phyloP scores from a whole-genome alignment of 257 asterid species.

The Penstemon barbatus region DNA sequence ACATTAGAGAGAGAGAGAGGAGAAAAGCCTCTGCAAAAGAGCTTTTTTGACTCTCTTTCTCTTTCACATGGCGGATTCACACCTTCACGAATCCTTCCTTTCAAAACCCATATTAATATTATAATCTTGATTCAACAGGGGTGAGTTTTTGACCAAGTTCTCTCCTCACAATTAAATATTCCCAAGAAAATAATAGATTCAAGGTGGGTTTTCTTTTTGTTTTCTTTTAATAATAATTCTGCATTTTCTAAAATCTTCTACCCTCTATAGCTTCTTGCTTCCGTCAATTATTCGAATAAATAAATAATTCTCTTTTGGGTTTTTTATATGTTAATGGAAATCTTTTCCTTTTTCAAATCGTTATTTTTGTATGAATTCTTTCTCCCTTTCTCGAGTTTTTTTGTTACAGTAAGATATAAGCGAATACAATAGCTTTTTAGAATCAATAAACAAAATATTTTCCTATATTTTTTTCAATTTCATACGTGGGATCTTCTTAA shows the following conservation, averaged over 20 bases:
- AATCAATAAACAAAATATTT: not conserved
- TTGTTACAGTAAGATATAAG: not conserved
- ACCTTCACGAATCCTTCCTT: slow-evolving; percentile 31
- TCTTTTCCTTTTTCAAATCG: not conserved
- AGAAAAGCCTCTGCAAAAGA: slow-evolving; percentile 42
- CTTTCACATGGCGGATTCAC: slow-evolving; percentile 42
- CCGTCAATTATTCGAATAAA: not conserved
- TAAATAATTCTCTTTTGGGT: not conserved
- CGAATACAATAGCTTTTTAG: not conserved
- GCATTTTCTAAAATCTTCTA: not conserved
- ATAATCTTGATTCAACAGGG: slow-evolving; percentile 15
- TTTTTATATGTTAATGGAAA: not conserved
- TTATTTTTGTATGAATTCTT: not conserved
- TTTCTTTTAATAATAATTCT: not conserved
- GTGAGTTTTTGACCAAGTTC: slow-evolving; percentile 21
- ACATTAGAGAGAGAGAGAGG: slow-evolving; percentile 21
- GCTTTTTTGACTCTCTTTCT: slow-evolving; percentile 42
- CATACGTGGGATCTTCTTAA: slow-evolving; percentile 20
- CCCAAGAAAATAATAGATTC: not conserved
- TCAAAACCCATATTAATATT: slow-evolving; percentile 13
- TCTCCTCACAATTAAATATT: not conserved
- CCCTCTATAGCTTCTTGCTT: slow-evolving; percentile 2
- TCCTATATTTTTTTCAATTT: not conserved
- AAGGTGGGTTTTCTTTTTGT: slow-evolving; percentile 25
- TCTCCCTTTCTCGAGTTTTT: not conserved